Base-by-base conservation (phyloP, 139 green algal genomes). In the Tetradesmus obliquus region DNA sequence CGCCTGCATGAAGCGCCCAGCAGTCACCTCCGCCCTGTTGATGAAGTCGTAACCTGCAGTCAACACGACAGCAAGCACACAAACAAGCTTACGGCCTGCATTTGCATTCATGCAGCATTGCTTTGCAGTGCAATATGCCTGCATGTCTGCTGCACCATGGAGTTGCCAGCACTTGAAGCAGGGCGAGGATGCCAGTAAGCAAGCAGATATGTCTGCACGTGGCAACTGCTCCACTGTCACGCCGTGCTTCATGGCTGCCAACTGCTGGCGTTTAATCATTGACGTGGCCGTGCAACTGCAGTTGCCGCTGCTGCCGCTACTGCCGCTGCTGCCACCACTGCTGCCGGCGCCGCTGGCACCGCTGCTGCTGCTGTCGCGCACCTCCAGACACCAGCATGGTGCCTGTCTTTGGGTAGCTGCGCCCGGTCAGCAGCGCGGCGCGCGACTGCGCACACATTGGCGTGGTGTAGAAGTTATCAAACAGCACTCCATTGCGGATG, bases 381-480 rank as follows among this genome's bases (percentile, higher is more conserved):
- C 86, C 86, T 82, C 88, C 88, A 55, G 83, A 83, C 51, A 87
- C 79, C 24, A 82, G 9, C 79, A 88, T 79, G 4, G 80, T 87
- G 17, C 79, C 88, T 71, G 79, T 60, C 22, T 54, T 74, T 3
- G 60, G 55, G n/a, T 85, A 76, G 55, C 86, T 74, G 9, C 79
- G 66, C 13, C 88, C 76, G 58, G 88, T 88, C 19, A 88, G 79
- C 88, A 91, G 24, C 32, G 79, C 79, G 24, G 88, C 88, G 20
- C 88, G 69, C 51, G 58, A 58, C 3, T 87, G 74, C 45, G 88
- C 83, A 51, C 88, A 91, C 88, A 91, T 91, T 2, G 88, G 76
- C 54, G 88, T 58, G 5, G 82, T 60, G 45, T 87, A 87, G 53
- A 87, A 91, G 74, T 91, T 86, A 55, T 86, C 76, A 82, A 91